phyloP scores from a whole-genome alignment of 768 basidiomycete genomes.

The Lyophyllum decastes region DNA sequence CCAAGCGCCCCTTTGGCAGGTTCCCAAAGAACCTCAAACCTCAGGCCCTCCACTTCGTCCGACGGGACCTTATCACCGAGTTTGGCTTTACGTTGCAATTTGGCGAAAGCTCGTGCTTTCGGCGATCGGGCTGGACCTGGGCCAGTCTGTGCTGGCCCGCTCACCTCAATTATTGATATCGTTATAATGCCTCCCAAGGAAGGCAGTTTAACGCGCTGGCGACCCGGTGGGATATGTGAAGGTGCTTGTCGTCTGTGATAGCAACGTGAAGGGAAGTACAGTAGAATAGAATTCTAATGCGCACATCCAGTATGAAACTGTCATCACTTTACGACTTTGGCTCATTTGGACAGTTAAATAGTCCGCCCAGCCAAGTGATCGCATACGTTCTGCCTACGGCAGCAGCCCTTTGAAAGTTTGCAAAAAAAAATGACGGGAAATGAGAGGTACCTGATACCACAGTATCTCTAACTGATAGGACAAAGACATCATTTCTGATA shows the following conservation, averaged over 20 bases:
- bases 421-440: background rate
- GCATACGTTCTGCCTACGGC: constrained; percentile 67
- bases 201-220: constrained; percentile 49
- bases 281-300: constrained; percentile 16
- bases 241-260: constrained; percentile 23
- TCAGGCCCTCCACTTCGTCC: constrained; percentile 73
- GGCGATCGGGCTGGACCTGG: constrained; percentile 55
- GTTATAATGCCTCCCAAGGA: constrained; percentile 71
- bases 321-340: constrained; percentile 65
- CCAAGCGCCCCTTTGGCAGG: constrained; percentile 69
- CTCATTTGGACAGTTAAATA: constrained; percentile 72
- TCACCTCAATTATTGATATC: constrained; percentile 66
- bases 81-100: constrained; percentile 66
- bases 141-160: constrained; percentile 35
- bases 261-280: background rate
- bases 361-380: constrained; percentile 85
- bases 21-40: constrained; percentile 78
- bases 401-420: constrained; percentile 14
- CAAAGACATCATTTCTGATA: constrained; percentile 83
- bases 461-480: constrained; percentile 92
- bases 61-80: constrained; percentile 56
- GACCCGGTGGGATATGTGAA: constrained; percentile 28
- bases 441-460: constrained; percentile 61
- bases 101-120: constrained; percentile 53
- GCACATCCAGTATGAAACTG: constrained; percentile 88